Base-by-base conservation (phyloP, 129 eudicot genomes). In the Smallanthus sonchifolius region DNA sequence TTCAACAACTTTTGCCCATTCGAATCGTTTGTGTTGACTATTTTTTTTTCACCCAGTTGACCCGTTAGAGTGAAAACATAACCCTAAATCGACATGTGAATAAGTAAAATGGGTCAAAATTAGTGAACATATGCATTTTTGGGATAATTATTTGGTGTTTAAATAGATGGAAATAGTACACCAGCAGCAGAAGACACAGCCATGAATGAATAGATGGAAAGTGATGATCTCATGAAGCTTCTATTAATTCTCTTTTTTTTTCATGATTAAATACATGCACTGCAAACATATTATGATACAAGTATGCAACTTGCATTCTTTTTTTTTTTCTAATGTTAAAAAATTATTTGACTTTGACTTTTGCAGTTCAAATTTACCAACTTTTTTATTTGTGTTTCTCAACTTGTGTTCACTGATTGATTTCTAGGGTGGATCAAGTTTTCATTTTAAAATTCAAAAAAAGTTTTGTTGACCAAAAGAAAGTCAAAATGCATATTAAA, bases 241-340 rank as follows among this genome's bases (percentile, higher is more conserved):
- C 52, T 48, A 17, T 43, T 44, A 24, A 68, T 43, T 34, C 36
- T 56, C 40, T 47, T 60, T 36, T 35, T 45, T 70, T 15, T 61
- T 38, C 43, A 65, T 78, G 57, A 78, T 45, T 47, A 75, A 15
- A 70, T 62, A 69, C 35, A 69, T 45, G 37, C 70, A 24, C 65
- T 73, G 59, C 79, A 77, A 77, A 70, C 72, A 47, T 70, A 48
- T 37, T 59, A 51, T 77, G 81, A 61, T 77, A 77, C 81, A 77
- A 77, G 75, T 69, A 68, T 70, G 82, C 71, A 59, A 70, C 76
- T 77, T 48, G 72, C 77, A 60, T 61, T 61, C 65, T 69, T 67
- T 56, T 55, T 19, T 42, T 52, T 65, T 34, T 14, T 54, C 2
- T 52, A 14, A 24, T 24, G 30, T 24, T 24, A 24, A 24, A 24